These are phyloP conservation scores for Physcomitrium patens DNA, from an alignment of 225 moss, liverwort and hornwort genomes.

Conservation along the genomic window DNA sequence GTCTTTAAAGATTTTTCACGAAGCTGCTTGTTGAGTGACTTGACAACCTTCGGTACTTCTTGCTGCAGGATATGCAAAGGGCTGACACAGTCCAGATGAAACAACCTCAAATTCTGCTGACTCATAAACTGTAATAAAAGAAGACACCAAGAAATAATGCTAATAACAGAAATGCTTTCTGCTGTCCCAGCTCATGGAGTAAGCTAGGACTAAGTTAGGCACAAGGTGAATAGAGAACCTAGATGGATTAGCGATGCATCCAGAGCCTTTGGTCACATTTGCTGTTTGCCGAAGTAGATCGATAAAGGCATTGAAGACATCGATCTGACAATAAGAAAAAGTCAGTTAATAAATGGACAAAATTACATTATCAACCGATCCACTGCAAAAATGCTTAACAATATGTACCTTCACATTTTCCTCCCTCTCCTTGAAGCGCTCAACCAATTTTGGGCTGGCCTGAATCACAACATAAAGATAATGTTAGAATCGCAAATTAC, in stretches of 20 bases:
- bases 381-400: background rate
- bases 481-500: background rate
- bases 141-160: background rate
- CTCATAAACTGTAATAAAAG: background rate
- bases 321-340: constrained; percentile 48
- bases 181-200: background rate
- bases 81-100: constrained; percentile 40
- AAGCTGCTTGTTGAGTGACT: constrained; percentile 73
- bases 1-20: constrained; percentile 79
- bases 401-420: constrained; percentile 74
- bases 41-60: constrained; percentile 79
- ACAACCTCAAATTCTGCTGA: background rate
- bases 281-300: constrained; percentile 78
- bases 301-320: constrained; percentile 82
- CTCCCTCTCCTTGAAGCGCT: constrained; percentile 77
- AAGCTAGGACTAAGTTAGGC: background rate
- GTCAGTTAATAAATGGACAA: background rate
- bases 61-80: constrained; percentile 68
- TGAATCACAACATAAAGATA: constrained; percentile 33
- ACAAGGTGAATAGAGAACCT: constrained; percentile 39
- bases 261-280: constrained; percentile 70
- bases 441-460: constrained; percentile 79
- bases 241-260: constrained; percentile 50
- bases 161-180: background rate
- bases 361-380: background rate